These are phyloP conservation scores for Helicosporidium sp. DNA, from an alignment of 139 green algal genomes.

Conservation along the genomic window DNA sequence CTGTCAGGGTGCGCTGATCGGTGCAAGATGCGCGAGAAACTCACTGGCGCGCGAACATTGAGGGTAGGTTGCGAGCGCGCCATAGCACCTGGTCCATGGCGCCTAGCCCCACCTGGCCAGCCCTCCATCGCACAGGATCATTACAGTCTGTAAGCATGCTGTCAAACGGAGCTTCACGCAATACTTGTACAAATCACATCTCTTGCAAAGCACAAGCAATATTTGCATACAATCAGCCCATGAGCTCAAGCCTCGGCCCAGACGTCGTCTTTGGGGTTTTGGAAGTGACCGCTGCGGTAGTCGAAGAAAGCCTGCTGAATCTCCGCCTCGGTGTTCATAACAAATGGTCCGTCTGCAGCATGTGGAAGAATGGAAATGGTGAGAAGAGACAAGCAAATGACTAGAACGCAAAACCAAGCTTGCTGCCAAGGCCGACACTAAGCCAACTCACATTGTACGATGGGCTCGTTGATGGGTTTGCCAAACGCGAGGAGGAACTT, in stretches of 20 bases:
- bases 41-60: too few species aligned
- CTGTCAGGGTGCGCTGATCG: too few species aligned
- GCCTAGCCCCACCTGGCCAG: too few species aligned
- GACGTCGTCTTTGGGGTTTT: constrained; percentile 49
- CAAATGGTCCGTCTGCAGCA: constrained; percentile 33
- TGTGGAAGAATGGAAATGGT: neutral
- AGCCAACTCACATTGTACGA: constrained; percentile 44
- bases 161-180: too few species aligned
- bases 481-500: constrained; percentile 64
- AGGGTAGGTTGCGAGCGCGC: too few species aligned
- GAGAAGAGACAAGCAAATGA: constrained; percentile 1
- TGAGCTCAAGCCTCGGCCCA: too few species aligned
- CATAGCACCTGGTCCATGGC: too few species aligned
- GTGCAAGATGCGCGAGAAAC: too few species aligned
- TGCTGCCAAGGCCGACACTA: neutral
- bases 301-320: constrained; percentile 58
- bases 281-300: constrained; percentile 41
- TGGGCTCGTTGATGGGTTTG: constrained; percentile 62
- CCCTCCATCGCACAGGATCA: too few species aligned
- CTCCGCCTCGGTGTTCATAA: constrained; percentile 63
- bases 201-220: too few species aligned
- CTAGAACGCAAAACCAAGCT: neutral
- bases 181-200: too few species aligned
- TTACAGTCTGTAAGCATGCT: too few species aligned
- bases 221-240: neutral